A percentile compares a stretch with the other conserved stretches of the same genome.
Evolutionary conservation across 2,329 filamentous ascomycete genomes (phyloP).

Genomic region (Xylaria sp.): DNA sequence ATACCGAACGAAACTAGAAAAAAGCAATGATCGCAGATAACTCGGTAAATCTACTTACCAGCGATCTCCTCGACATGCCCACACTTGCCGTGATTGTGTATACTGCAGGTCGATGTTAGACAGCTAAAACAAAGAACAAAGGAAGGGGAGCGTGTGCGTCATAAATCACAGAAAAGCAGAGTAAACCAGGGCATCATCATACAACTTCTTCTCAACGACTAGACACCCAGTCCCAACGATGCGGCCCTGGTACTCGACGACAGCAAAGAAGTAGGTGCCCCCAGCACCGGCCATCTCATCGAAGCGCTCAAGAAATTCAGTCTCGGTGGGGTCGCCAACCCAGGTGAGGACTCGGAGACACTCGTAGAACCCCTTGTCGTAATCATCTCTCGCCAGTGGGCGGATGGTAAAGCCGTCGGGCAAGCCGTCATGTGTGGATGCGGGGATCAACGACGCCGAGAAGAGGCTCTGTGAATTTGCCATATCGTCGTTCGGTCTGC

Average conservation of each 20-base stretch:
- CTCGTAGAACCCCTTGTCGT: conserved; percentile 76
- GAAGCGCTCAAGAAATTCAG: conserved; percentile 63
- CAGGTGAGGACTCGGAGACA: conserved; percentile 81
- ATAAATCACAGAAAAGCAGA: background rate
- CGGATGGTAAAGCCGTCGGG: conserved; percentile 78
- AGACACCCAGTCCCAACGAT: conserved; percentile 81
- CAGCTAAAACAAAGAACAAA: background rate
- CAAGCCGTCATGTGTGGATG: conserved; percentile 68
- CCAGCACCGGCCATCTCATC: conserved; percentile 62
- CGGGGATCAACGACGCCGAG: conserved; percentile 72
- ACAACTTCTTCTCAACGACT: conserved; percentile 84
- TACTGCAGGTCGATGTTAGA: conserved; percentile 53
- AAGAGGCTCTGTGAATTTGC: conserved; percentile 62
- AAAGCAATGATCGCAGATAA: background rate
- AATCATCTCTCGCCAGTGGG: conserved; percentile 75
- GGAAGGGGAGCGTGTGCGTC: background rate
- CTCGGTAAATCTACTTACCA: conserved; percentile 12
- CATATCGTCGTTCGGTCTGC: conserved; percentile 6
- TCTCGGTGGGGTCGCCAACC: conserved; percentile 75
- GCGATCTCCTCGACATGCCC: conserved; percentile 90
- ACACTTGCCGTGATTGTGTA: conserved; percentile 74
- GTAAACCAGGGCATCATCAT: conserved; percentile 46
- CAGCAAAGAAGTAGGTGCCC: conserved; percentile 75
- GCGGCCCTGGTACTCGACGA: conserved; percentile 70
- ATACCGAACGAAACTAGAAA: background rate